phyloP scores from a whole-genome alignment of 1,284 basidiomycete species.

The Ustilago bromivora region DNA sequence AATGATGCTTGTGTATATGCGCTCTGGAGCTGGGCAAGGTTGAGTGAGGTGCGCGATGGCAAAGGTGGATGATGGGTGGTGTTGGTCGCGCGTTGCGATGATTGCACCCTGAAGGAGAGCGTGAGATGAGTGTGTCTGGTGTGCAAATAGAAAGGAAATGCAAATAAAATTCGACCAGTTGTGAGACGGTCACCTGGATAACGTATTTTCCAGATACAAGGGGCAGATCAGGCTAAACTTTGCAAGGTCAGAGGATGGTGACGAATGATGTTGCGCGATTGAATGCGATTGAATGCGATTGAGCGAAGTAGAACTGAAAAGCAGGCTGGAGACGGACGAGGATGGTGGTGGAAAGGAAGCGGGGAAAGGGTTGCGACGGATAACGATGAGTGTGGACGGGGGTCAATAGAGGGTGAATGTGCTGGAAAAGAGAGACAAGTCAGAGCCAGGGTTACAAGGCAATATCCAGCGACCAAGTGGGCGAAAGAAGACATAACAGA shows the following conservation, averaged over 20 bases:
- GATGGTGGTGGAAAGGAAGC: conserved; percentile 10
- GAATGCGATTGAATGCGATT: background rate
- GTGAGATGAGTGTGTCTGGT: conserved; percentile 6
- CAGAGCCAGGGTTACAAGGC: background rate
- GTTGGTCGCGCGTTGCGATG: background rate
- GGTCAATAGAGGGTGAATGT: conserved; percentile 5
- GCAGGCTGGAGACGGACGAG: background rate
- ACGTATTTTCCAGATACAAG: background rate
- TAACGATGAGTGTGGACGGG: conserved; percentile 41
- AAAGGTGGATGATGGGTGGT: conserved; percentile 1
- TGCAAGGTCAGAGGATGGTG: background rate
- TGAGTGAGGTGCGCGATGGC: background rate
- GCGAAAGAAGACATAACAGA: background rate
- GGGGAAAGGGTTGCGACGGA: conserved; percentile 44
- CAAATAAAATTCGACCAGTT: background rate
- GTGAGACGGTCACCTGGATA: background rate
- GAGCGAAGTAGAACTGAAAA: background rate
- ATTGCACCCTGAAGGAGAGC: conserved; percentile 5
- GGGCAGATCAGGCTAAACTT: background rate
- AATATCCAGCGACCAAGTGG: background rate
- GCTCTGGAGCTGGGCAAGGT: too few relatives aligned
- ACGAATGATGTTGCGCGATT: background rate
- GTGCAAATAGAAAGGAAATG: background rate
- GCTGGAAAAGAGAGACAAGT: background rate
- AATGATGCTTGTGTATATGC: too few relatives aligned